Percentiles rank a stretch among this genome's conserved stretches.
Evolutionary conservation across 768 basidiomycete species (phyloP).

Genomic region (Trametes punicea): DNA sequence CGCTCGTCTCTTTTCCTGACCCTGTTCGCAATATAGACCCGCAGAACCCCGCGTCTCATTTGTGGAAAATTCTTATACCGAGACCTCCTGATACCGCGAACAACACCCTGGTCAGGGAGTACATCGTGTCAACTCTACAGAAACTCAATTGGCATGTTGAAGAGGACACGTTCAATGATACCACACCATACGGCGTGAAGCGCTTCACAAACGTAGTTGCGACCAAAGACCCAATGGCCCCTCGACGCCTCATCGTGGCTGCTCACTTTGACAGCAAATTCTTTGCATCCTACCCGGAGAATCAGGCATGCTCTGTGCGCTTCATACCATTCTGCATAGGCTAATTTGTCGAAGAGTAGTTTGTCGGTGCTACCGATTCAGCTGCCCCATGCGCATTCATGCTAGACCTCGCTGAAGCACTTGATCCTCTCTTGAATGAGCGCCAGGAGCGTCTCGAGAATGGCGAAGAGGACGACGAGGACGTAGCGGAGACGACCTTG

Average conservation of each 20-base stretch:
- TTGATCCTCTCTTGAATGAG: slow-evolving; percentile 68
- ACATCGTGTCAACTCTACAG: slow-evolving; percentile 71
- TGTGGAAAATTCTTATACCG: slow-evolving; percentile 85
- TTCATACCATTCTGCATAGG: not conserved
- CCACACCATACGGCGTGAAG: slow-evolving; percentile 79
- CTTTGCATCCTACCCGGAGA: slow-evolving; percentile 63
- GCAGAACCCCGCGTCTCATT: slow-evolving; percentile 60
- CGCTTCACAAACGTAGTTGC: slow-evolving; percentile 90
- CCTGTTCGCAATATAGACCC: slow-evolving; percentile 68
- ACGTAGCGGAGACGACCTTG: slow-evolving; percentile 77
- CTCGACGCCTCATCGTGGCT: slow-evolving; percentile 77
- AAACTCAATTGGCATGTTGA: slow-evolving; percentile 85
- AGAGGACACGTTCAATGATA: slow-evolving; percentile 72
- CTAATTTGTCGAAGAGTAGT: slow-evolving; percentile 45
- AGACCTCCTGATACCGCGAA: slow-evolving; percentile 72
- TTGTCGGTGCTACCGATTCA: slow-evolving; percentile 96
- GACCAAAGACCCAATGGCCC: slow-evolving; percentile 87
- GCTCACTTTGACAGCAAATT: slow-evolving; percentile 96
- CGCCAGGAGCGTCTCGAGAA: slow-evolving; percentile 53
- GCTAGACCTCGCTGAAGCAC: slow-evolving; percentile 83
- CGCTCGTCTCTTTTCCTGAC: slow-evolving; percentile 55
- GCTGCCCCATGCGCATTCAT: slow-evolving; percentile 94
- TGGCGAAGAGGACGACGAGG: slow-evolving; percentile 68
- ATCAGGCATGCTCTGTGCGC: slow-evolving; percentile 53
- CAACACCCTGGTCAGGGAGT: slow-evolving; percentile 77